Conservation (phyloP, 768 basidiomycete genomes). For the Neoboletus brunneissimus region DNA sequence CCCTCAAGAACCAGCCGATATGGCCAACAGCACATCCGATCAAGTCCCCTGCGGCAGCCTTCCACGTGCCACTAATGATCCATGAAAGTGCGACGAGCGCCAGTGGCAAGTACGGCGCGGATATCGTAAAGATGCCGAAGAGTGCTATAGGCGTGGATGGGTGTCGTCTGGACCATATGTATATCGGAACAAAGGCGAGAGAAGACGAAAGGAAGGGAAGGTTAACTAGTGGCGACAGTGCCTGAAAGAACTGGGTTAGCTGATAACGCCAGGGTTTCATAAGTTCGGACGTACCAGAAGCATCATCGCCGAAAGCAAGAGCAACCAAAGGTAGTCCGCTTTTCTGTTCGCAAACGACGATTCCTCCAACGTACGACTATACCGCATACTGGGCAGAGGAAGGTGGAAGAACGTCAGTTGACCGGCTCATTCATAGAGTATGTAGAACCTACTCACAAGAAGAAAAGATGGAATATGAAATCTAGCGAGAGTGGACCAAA, state of each 20-base stretch:
- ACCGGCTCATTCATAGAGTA: not conserved
- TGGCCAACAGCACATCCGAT: constrained; percentile 87
- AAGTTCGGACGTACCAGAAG: constrained; percentile 61
- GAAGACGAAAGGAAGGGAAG: constrained; percentile 92
- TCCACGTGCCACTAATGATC: constrained; percentile 80
- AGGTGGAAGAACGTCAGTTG: not conserved
- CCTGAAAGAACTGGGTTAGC: constrained; percentile 38
- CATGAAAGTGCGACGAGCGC: constrained; percentile 88
- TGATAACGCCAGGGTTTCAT: not conserved
- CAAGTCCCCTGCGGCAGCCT: constrained; percentile 77
- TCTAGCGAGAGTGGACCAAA: constrained; percentile 93
- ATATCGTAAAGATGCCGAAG: constrained; percentile 92
- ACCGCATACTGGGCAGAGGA: constrained; percentile 74
- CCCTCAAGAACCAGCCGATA: constrained; percentile 78
- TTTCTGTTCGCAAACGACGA: constrained; percentile 87
- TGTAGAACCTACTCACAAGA: constrained; percentile 68
- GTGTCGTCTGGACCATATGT: constrained; percentile 94
- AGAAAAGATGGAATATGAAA: constrained; percentile 96
- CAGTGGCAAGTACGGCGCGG: constrained; percentile 91
- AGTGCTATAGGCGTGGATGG: constrained; percentile 94
- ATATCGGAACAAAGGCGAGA: constrained; percentile 92
- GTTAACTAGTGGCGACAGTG: constrained; percentile 82
- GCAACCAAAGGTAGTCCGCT: constrained; percentile 95
- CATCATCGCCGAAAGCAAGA: constrained; percentile 79
- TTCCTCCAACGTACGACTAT: constrained; percentile 95